phyloP scores from a whole-genome alignment of 2,329 filamentous ascomycete genomes.

The Alternaria ethzedia region DNA sequence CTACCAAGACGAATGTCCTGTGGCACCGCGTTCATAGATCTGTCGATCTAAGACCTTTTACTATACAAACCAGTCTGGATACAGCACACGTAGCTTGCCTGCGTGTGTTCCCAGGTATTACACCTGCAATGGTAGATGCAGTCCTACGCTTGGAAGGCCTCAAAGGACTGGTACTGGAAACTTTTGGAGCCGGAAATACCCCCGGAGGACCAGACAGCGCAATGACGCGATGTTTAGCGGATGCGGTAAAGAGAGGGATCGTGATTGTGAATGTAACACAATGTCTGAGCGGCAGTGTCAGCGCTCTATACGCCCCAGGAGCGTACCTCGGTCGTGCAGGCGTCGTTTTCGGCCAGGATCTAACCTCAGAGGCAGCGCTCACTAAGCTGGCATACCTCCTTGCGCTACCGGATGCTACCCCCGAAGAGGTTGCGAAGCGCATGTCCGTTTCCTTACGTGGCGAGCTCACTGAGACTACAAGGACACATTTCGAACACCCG shows the following conservation, averaged over 20 bases:
- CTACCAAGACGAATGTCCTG: constrained; percentile 78
- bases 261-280: constrained; percentile 92
- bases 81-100: constrained; percentile 90
- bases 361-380: constrained; percentile 88
- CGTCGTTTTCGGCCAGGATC: constrained; percentile 86
- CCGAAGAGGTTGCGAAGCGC: constrained; percentile 68
- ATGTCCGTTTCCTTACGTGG: constrained; percentile 82
- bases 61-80: constrained; percentile 75
- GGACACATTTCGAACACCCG: constrained; percentile 78
- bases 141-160: constrained; percentile 79
- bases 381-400: constrained; percentile 90
- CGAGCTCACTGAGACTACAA: constrained; percentile 79
- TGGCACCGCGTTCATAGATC: constrained; percentile 80
- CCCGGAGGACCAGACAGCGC: constrained; percentile 81
- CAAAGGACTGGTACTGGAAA: constrained; percentile 84
- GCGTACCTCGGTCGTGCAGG: constrained; percentile 79
- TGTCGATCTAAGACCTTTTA: constrained; percentile 75
- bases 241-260: constrained; percentile 79
- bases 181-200: constrained; percentile 91
- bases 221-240: constrained; percentile 77
- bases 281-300: constrained; percentile 65
- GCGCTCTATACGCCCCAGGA: constrained; percentile 51
- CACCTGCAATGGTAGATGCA: constrained; percentile 89
- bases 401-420: constrained; percentile 68
- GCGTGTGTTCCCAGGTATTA: constrained; percentile 90